These are phyloP conservation scores for Grammothele lineata DNA, from an alignment of 768 basidiomycete genomes.

Conservation along the genomic window DNA sequence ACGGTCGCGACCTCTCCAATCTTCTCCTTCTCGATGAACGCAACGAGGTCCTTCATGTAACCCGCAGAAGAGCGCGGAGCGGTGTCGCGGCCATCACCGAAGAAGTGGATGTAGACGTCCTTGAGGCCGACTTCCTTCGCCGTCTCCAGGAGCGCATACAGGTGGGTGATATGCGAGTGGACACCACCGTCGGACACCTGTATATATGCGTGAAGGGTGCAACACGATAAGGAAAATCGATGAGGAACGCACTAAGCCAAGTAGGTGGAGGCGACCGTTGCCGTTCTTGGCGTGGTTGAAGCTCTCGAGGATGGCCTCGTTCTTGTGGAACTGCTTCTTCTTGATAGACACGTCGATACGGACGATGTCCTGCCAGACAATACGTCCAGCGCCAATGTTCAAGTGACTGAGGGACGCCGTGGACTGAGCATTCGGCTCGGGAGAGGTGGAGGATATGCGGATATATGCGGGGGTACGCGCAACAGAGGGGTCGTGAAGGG, in stretches of 20 bases:
- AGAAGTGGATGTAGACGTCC: constrained; percentile 87
- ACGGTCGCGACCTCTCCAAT: constrained; percentile 83
- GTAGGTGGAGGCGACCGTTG: constrained; percentile 81
- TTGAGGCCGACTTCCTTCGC: constrained; percentile 85
- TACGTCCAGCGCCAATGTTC: constrained; percentile 91
- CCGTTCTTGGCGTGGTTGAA: constrained; percentile 77
- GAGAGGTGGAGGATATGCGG: not conserved
- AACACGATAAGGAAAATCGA: not conserved
- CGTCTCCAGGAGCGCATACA: constrained; percentile 85
- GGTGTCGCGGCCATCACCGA: constrained; percentile 93
- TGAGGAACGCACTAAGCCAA: constrained; percentile 63
- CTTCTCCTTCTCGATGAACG: constrained; percentile 72
- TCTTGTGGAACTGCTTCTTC: constrained; percentile 83
- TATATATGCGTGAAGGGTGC: not conserved
- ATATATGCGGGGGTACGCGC: not conserved
- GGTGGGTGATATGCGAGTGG: constrained; percentile 91
- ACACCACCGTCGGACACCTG: constrained; percentile 94
- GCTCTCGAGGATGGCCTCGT: constrained; percentile 63
- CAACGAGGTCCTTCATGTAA: constrained; percentile 73
- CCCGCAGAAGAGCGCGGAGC: constrained; percentile 78
- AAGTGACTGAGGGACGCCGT: constrained; percentile 57
- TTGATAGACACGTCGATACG: constrained; percentile 90
- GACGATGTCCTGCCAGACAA: constrained; percentile 98
- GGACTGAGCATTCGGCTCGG: too few relatives aligned
- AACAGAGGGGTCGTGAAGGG: not conserved